A percentile compares a stretch with the other conserved stretches of the same genome.
Evolutionary conservation across 2,329 filamentous ascomycete species (phyloP).

Genomic region (Plenodomus biglobosus): DNA sequence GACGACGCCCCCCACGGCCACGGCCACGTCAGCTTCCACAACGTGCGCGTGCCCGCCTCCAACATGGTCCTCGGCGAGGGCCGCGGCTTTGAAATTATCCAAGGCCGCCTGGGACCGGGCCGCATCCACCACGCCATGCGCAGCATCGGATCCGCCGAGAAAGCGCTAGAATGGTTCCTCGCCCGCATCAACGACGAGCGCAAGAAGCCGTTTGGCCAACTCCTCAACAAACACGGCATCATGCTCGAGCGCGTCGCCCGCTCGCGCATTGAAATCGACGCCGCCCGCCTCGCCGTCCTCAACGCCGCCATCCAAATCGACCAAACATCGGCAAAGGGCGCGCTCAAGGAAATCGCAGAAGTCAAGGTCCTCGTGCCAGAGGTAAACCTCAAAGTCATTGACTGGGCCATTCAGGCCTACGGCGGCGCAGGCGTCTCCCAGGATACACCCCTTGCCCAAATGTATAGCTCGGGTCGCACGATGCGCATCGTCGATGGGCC

Average conservation of each 20-base stretch:
- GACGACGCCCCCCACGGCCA: slow-evolving; percentile 99
- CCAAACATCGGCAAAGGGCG: slow-evolving; percentile 80
- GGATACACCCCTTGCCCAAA: slow-evolving; percentile 79
- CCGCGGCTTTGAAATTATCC: slow-evolving; percentile 96
- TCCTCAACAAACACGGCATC: slow-evolving; percentile 84
- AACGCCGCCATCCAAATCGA: slow-evolving; percentile 97
- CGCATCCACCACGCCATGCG: slow-evolving; percentile 99
- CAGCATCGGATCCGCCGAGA: slow-evolving; percentile 85
- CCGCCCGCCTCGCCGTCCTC: slow-evolving; percentile 83
- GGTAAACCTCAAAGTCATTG: slow-evolving; percentile 82
- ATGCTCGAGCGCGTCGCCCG: slow-evolving; percentile 94
- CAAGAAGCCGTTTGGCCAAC: slow-evolving; percentile 90
- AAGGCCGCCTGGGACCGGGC: slow-evolving; percentile 91
- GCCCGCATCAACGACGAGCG: slow-evolving; percentile 87
- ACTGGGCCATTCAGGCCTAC: slow-evolving; percentile 90
- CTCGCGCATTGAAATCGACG: slow-evolving; percentile 90
- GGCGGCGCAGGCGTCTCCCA: slow-evolving; percentile 90
- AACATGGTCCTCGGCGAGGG: slow-evolving; percentile 93
- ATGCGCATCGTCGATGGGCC: slow-evolving; percentile 88
- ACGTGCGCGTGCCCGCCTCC: slow-evolving; percentile 81
- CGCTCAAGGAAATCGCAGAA: slow-evolving; percentile 89
- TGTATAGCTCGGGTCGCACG: slow-evolving; percentile 81
- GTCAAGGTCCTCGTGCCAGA: slow-evolving; percentile 90
- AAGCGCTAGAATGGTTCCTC: slow-evolving; percentile 91
- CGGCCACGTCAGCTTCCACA: slow-evolving; percentile 84